Base-by-base conservation (phyloP, 345 rosid genomes). In the Durio zibethinus region DNA sequence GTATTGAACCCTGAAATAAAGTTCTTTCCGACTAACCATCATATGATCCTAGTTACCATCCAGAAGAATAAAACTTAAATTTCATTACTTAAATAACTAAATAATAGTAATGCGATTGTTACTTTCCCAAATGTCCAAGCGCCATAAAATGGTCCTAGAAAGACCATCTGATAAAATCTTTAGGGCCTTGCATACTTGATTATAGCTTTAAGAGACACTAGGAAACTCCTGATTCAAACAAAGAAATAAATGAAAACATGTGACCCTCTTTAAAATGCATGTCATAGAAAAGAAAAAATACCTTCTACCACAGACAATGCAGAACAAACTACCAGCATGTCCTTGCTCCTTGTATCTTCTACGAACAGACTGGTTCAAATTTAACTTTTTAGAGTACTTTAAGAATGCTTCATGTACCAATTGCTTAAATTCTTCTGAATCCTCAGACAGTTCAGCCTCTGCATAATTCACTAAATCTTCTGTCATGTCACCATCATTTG, bases 221-320 rank as follows among this genome's bases (percentile, higher is more conserved):
- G 61, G 73, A 78, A 74, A 84, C 67, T 75, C 81, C 76, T 71
- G 47, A 53, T n/a, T 33, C 10, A 45, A 84, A 81, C 43, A 75
- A 77, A 77, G 42, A 53, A 57, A 50, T 74, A 64, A 20, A 67
- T 73, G 77, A 80, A 83, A 81, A 77, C 33, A 78, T 43, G 52
- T 63, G 69, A 54, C 79, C 78, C 79, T 42, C 62, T 75, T 60
- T 54, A 72, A 64, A 82, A 78, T 66, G 69, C 63, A 80, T 61
- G 72, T 40, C 57, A 61, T 50, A 76, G 74, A 77, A 74, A 80
- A 85, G 87, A 80, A 84, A 86, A 87, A 91, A 82, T 76, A 90
- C 94, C 94, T 90, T 83, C 83, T 82, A 78, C 92, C 87, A 62
- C 94, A 90, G 10, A 87, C 89, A 52, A 89, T 82, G 88, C 94